Evolutionary conservation across 495 filamentous ascomycete genomes (phyloP).

Genomic region (Talaromyces nanjingensis): DNA sequence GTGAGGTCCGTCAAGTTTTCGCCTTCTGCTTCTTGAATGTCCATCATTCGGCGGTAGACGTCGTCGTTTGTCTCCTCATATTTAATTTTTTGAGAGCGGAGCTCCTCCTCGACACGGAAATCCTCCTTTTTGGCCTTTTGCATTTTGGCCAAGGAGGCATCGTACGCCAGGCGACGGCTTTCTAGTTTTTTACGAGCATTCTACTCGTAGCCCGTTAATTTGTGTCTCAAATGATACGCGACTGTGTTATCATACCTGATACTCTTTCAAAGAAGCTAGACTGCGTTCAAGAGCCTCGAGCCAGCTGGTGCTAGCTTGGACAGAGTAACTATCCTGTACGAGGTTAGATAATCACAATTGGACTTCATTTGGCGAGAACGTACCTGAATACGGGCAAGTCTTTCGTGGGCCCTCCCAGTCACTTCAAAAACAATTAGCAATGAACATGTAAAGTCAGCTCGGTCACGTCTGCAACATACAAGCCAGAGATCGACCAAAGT

Average conservation of each 20-base stretch:
- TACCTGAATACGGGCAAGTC: conserved; percentile 69
- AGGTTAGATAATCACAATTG: not conserved
- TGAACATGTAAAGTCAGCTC: not conserved
- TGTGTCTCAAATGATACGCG: conserved; percentile 2
- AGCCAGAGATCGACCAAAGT: conserved; percentile 85
- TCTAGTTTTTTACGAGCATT: conserved; percentile 92
- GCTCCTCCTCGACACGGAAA: conserved; percentile 87
- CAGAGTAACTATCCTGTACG: conserved; percentile 60
- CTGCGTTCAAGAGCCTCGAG: conserved; percentile 86
- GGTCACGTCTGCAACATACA: conserved; percentile 41
- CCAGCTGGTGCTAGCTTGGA: conserved; percentile 80
- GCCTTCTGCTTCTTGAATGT: conserved; percentile 85
- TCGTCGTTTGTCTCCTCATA: conserved; percentile 96
- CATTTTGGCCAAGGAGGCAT: conserved; percentile 84
- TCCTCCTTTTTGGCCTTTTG: conserved; percentile 92
- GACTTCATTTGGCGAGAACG: not conserved
- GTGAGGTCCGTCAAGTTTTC: conserved; percentile 79
- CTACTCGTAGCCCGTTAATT: conserved; percentile 31
- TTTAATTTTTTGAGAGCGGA: conserved; percentile 85
- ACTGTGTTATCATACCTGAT: conserved; percentile 54
- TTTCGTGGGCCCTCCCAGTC: conserved; percentile 81
- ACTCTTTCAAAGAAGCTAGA: conserved; percentile 94
- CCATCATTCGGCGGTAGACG: conserved; percentile 87
- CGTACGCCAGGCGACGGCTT: conserved; percentile 80
- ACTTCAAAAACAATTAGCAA: conserved; percentile 30